Evolutionary conservation across 2,329 filamentous ascomycete species (phyloP).

Genomic region (Tetracladium maxilliforme): DNA sequence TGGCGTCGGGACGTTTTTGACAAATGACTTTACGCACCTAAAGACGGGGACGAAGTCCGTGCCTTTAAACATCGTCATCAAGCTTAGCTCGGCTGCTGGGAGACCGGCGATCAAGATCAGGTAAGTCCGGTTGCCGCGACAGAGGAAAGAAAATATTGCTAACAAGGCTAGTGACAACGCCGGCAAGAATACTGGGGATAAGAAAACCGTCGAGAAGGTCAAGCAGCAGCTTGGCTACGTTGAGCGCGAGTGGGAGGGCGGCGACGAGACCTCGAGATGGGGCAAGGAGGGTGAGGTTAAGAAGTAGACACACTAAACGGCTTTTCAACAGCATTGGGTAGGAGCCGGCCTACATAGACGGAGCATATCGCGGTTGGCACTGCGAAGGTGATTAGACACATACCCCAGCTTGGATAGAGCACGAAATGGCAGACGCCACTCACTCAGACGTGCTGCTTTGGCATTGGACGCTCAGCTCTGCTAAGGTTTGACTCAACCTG

Average conservation of each 20-base stretch:
- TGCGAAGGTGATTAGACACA: too few species aligned
- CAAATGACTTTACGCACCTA: slow-evolving; percentile 75
- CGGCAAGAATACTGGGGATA: slow-evolving; percentile 88
- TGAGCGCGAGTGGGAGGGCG: slow-evolving; percentile 70
- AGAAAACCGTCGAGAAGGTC: slow-evolving; percentile 62
- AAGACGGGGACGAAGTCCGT: slow-evolving; percentile 68
- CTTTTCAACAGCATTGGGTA: too few species aligned
- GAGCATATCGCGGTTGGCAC: too few species aligned
- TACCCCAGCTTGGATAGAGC: too few species aligned
- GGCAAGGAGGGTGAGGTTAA: slow-evolving; percentile 30
- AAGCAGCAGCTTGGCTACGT: slow-evolving; percentile 78
- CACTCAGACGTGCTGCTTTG: too few species aligned
- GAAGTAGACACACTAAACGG: too few species aligned
- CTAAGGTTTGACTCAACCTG: too few species aligned
- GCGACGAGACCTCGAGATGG: slow-evolving; percentile 77
- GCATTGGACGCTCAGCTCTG: too few species aligned
- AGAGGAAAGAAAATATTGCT: slow-evolving; percentile 13
- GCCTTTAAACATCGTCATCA: slow-evolving; percentile 96
- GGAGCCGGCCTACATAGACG: too few species aligned
- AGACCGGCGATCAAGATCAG: slow-evolving; percentile 83
- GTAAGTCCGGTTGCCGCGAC: too few species aligned
- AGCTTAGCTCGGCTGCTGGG: slow-evolving; percentile 73
- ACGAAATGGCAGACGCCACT: too few species aligned
- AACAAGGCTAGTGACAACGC: slow-evolving; percentile 57
- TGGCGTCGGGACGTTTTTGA: slow-evolving; percentile 89